Evolutionary conservation across 2,329 filamentous ascomycete genomes (phyloP), one percentile per base, ranked within the genome.

Genomic region (Daldinia sp.): DNA sequence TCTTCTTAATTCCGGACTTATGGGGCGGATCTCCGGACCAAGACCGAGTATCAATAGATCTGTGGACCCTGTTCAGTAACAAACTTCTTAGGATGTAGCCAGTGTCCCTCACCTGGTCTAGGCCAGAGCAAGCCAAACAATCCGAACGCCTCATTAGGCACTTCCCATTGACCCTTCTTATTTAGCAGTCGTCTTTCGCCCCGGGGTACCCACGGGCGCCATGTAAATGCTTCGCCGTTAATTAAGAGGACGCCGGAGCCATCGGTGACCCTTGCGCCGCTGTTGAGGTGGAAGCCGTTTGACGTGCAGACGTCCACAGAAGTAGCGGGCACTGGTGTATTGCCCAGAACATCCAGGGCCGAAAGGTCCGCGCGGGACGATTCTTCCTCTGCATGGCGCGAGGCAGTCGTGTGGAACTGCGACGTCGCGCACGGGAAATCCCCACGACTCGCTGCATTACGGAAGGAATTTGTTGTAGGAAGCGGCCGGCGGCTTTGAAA

Each of bases 31-130:
- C 20, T 87, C 85, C 20, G 88, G 88, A 0, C 96, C 96, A 3
- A 96, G 87, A 1, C 96, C 96, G n/a, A 99, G 82, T 62, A 99
- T 92, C 44, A 99, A 83, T 18, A 98, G 83, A 83, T 98, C 95
- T 93, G 74, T 6, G 9, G 42, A 44, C 26, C 42, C 18, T 26
- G 7, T 20, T 67, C 42, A 60, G 54, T 4, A 28, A 30, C 23
- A 13, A 20, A 12, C 1, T 12, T 6, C 3, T 15, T 9, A 26
- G 23, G 13, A 55, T 46, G 20, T 50, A 23, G 58, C 46, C 33
- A 46, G 42, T 46, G 44, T 15, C 35, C 18, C 35, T 63, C 28
- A 97, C 93, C 93, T 76, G 95, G 95, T 78, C 95, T 90, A 65
- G 95, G 95, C 92, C 93, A 97, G 28, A 97, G 82, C 69, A 95